These are phyloP conservation scores for Parietichytrium sp. DNA, from an alignment of 108 stramenopile species.

Conservation along the genomic window DNA sequence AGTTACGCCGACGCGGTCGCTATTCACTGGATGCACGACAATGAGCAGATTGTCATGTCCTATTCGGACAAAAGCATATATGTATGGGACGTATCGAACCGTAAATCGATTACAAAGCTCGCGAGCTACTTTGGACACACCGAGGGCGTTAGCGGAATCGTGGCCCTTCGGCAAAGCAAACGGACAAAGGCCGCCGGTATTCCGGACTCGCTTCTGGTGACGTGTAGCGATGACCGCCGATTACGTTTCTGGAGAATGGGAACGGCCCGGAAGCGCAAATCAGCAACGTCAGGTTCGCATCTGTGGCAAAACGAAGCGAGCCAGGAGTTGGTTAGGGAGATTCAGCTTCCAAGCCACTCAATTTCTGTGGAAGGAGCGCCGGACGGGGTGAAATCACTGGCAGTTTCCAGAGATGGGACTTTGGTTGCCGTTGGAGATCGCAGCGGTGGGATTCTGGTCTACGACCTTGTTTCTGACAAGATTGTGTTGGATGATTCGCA, in stretches of 20 bases:
- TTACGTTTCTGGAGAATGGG: constrained; percentile 42
- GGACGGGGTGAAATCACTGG: neutral
- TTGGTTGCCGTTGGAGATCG: neutral
- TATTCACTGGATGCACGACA: neutral
- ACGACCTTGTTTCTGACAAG: neutral
- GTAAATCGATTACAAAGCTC: constrained; percentile 10
- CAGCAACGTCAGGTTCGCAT: neutral
- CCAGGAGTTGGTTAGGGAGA: neutral
- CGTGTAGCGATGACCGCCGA: neutral
- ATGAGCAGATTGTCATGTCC: neutral
- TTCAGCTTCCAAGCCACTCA: no score
- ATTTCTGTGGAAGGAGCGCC: no score
- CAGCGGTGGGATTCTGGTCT: neutral
- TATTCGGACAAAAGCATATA: constrained; percentile 34
- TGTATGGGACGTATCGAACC: constrained; percentile 37
- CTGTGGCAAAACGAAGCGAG: neutral
- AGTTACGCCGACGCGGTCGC: neutral
- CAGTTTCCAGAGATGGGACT: neutral
- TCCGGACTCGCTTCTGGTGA: constrained; percentile 21
- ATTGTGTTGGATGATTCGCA: neutral
- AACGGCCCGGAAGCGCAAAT: neutral
- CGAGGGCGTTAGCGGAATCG: constrained; percentile 5
- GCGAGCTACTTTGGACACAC: constrained; percentile 36
- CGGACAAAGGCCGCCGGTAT: neutral
- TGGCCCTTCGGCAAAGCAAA: constrained; percentile 9